Conservation (phyloP, 1,139 yeast species). For the Geotrichum australiense region DNA sequence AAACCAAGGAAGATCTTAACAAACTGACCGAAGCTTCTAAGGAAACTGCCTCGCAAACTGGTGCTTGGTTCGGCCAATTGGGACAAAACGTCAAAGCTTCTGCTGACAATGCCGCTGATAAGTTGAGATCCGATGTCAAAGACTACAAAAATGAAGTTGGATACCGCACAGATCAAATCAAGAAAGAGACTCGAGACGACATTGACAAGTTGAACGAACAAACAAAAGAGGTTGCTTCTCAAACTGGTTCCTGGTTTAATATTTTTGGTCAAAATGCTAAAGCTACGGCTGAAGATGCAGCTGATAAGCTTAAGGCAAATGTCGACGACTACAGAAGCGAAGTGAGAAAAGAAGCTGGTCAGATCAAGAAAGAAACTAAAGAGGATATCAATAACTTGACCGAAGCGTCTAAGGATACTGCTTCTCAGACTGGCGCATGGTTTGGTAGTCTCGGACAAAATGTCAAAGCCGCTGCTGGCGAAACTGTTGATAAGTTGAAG, state of each 20-base stretch:
- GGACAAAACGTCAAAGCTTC: background rate
- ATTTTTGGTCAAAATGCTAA: background rate
- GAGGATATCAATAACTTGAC: background rate
- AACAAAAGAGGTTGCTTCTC: background rate
- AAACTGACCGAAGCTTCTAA: background rate
- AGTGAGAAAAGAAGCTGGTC: background rate
- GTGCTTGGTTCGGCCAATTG: background rate
- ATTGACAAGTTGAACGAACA: background rate
- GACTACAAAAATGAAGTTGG: background rate
- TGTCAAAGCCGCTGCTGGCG: background rate
- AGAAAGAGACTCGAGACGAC: background rate
- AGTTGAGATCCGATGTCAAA: background rate
- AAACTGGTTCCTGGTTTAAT: background rate
- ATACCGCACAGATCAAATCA: background rate
- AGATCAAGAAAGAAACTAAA: background rate
- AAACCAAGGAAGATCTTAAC: background rate
- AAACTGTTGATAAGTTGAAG: too few relatives aligned
- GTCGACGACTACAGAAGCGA: background rate
- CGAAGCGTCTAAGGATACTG: constrained; percentile 2
- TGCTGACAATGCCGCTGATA: background rate
- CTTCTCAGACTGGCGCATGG: constrained; percentile 5
- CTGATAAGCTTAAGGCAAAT: background rate
- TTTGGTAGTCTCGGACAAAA: background rate
- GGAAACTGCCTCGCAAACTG: background rate
- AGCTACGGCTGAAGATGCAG: background rate